phyloP scores from a whole-genome alignment of 768 basidiomycete genomes.

The Multifurca ochricompacta region DNA sequence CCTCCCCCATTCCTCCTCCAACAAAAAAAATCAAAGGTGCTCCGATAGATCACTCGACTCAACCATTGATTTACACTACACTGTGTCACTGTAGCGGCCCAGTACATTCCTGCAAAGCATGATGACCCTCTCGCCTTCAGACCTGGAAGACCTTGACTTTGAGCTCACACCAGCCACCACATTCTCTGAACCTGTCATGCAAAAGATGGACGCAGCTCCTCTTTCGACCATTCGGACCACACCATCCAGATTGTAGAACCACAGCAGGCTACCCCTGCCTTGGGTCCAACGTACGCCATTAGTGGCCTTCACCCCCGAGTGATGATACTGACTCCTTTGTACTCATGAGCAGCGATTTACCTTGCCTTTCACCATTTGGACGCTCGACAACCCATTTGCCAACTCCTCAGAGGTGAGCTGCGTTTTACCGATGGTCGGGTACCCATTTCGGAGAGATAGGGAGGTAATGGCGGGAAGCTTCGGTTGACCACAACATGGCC shows the following conservation, averaged over 20 bases:
- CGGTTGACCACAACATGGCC: background rate
- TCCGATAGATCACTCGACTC: background rate
- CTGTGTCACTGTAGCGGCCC: background rate
- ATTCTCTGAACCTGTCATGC: background rate
- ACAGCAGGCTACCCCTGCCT: constrained; percentile 1
- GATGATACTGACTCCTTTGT: background rate
- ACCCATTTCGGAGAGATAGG: background rate
- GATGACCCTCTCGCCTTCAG: constrained; percentile 1
- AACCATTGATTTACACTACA: background rate
- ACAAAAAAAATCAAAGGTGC: background rate
- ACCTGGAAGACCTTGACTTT: background rate
- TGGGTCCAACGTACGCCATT: constrained; percentile 4
- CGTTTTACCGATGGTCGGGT: background rate
- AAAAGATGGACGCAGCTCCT: background rate
- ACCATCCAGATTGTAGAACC: background rate
- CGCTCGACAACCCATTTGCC: constrained; percentile 25
- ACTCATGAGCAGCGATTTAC: constrained; percentile 1
- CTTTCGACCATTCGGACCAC: background rate
- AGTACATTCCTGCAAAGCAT: background rate
- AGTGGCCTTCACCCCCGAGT: no score
- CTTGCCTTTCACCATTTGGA: constrained; percentile 12
- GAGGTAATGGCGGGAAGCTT: background rate
- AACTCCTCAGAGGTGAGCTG: constrained; percentile 31
- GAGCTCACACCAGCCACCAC: background rate
- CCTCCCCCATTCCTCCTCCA: background rate